These are phyloP conservation scores for Trichomonas vaginalis DNA, from an alignment of 208 protist genomes.

Conservation along the genomic window DNA sequence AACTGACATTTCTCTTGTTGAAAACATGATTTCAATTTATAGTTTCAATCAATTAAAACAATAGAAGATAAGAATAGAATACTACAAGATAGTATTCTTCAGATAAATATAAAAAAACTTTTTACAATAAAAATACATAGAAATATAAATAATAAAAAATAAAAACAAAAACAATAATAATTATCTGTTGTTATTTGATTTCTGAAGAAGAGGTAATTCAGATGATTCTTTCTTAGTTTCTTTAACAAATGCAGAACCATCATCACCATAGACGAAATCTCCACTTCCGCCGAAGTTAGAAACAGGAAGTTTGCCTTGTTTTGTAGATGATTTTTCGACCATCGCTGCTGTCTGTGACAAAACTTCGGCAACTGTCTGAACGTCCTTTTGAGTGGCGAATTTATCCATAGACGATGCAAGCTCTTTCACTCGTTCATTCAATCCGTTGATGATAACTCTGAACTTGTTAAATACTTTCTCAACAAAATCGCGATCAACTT, in stretches of 20 bases:
- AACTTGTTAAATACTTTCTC: not conserved
- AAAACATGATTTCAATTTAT: too few relatives aligned
- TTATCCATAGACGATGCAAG: not conserved
- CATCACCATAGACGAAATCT: not conserved
- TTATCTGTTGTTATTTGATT: too few relatives aligned
- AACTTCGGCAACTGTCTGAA: not conserved
- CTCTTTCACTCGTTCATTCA: not conserved
- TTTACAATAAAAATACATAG: too few relatives aligned
- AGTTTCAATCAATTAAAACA: too few relatives aligned
- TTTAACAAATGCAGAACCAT: not conserved
- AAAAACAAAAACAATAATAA: too few relatives aligned
- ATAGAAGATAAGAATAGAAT: too few relatives aligned
- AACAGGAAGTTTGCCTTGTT: not conserved
- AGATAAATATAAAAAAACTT: too few relatives aligned
- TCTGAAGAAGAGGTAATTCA: not conserved
- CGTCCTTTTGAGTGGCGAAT: not conserved
- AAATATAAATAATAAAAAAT: too few relatives aligned
- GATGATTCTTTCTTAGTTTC: not conserved
- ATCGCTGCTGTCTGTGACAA: not conserved
- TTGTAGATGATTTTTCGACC: not conserved
- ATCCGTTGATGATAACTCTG: not conserved
- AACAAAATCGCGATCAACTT: not conserved
- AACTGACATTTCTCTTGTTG: too few relatives aligned
- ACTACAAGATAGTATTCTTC: too few relatives aligned
- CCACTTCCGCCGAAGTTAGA: not conserved